phyloP scores from a whole-genome alignment of 257 asterid genomes.

The Rubia yunnanensis region DNA sequence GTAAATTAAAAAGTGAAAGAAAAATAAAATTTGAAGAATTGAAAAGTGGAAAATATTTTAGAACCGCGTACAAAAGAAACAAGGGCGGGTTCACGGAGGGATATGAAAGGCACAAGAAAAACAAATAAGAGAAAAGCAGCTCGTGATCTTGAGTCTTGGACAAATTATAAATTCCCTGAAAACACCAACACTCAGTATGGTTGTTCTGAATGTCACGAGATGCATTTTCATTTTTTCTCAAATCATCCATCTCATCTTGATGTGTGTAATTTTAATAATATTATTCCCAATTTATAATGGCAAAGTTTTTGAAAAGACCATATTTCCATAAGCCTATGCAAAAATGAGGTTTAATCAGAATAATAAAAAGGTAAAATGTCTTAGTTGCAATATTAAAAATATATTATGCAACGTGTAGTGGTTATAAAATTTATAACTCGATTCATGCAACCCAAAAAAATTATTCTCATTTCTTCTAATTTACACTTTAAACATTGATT shows the following conservation, averaged over 20 bases:
- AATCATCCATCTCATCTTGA: background rate
- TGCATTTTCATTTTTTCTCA: background rate
- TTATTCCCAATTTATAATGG: background rate
- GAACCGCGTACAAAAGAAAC: background rate
- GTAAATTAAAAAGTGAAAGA: too few species aligned
- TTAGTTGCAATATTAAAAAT: too few species aligned
- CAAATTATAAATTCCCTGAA: constrained; percentile 11
- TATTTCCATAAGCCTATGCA: too few species aligned
- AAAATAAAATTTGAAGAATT: background rate
- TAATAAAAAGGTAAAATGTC: too few species aligned
- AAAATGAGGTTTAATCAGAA: too few species aligned
- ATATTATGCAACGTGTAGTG: too few species aligned
- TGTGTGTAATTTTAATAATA: background rate
- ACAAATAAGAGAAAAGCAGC: constrained; percentile 3
- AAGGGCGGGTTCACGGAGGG: constrained; percentile 7
- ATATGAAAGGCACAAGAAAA: background rate
- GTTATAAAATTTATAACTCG: too few species aligned
- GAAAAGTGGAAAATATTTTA: background rate
- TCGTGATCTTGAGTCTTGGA: constrained; percentile 13
- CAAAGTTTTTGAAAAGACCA: too few species aligned
- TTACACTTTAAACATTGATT: too few species aligned
- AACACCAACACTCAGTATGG: constrained; percentile 8
- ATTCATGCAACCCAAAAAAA: too few species aligned
- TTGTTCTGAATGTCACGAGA: constrained; percentile 13
- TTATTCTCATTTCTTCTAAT: too few species aligned